phyloP scores from a whole-genome alignment of 2,329 filamentous ascomycete genomes.

The Didymella lethalis region DNA sequence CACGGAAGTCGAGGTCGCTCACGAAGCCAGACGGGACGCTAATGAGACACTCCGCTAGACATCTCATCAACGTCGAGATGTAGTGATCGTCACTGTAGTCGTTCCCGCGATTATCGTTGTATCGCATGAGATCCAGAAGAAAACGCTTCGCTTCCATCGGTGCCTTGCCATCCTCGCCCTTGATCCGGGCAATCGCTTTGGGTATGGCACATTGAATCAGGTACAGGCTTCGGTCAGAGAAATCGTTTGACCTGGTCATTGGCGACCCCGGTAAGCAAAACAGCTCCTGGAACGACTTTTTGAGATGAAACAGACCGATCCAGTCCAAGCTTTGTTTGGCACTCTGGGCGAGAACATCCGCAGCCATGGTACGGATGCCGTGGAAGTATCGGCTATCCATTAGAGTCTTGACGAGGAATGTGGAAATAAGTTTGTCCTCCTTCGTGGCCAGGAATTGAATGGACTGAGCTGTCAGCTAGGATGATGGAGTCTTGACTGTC shows the following conservation, averaged over 20 bases:
- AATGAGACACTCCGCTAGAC: slow-evolving; percentile 64
- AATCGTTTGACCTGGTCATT: slow-evolving; percentile 89
- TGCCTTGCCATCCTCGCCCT: slow-evolving; percentile 77
- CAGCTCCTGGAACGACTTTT: slow-evolving; percentile 84
- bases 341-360: slow-evolving; percentile 78
- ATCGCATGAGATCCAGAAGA: slow-evolving; percentile 85
- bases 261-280: slow-evolving; percentile 82
- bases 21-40: slow-evolving; percentile 27
- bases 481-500: slow-evolving; percentile 23
- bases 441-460: slow-evolving; percentile 76
- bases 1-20: slow-evolving; percentile 56
- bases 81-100: slow-evolving; percentile 89
- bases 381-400: slow-evolving; percentile 94
- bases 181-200: slow-evolving; percentile 78
- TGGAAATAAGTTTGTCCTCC: slow-evolving; percentile 79
- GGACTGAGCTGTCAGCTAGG: slow-evolving; percentile 53
- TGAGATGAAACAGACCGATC: slow-evolving; percentile 83
- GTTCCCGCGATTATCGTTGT: slow-evolving; percentile 95
- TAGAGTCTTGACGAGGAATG: slow-evolving; percentile 86
- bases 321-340: slow-evolving; percentile 66
- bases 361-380: slow-evolving; percentile 87
- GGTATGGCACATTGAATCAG: slow-evolving; percentile 85
- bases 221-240: slow-evolving; percentile 85
- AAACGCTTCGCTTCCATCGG: slow-evolving; percentile 82
- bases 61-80: slow-evolving; percentile 78